These are phyloP conservation scores for Apiospora koreana DNA, from an alignment of 2,329 filamentous ascomycete species.

Conservation along the genomic window DNA sequence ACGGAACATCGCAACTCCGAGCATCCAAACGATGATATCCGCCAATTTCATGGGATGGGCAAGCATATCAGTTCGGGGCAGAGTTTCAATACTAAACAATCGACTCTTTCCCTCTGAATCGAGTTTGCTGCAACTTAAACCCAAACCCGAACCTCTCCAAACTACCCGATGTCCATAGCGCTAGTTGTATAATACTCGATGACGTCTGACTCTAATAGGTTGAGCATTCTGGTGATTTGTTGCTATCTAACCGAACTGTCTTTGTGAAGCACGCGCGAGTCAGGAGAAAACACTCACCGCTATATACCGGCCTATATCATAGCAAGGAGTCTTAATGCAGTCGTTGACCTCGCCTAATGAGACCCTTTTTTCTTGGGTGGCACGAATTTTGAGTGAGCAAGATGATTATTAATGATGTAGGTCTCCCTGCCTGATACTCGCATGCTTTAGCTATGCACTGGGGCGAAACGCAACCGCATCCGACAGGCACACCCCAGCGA, in stretches of 20 bases:
- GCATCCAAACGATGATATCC: not conserved
- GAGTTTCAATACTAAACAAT: not conserved
- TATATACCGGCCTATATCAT: not conserved
- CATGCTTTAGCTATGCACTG: not conserved
- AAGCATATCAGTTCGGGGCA: not conserved
- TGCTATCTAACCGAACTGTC: not conserved
- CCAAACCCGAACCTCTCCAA: not conserved
- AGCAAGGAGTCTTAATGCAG: not conserved
- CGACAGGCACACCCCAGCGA: not conserved
- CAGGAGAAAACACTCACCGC: not conserved
- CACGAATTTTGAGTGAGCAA: not conserved
- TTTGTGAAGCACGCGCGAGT: not conserved
- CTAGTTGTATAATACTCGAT: not conserved
- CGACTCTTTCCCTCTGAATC: not conserved
- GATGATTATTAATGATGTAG: not conserved
- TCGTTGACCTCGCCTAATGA: not conserved
- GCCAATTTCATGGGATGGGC: not conserved
- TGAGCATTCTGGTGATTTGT: not conserved
- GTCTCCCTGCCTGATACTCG: not conserved
- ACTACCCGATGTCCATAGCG: not conserved
- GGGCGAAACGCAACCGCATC: not conserved
- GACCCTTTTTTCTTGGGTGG: not conserved
- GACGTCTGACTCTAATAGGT: not conserved
- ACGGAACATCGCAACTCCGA: not conserved
- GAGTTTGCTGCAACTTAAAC: not conserved